Percentiles rank a stretch among this genome's conserved stretches.
These are phyloP conservation scores for Populus euphratica DNA, from an alignment of 345 rosid genomes.

Conservation along the genomic window DNA sequence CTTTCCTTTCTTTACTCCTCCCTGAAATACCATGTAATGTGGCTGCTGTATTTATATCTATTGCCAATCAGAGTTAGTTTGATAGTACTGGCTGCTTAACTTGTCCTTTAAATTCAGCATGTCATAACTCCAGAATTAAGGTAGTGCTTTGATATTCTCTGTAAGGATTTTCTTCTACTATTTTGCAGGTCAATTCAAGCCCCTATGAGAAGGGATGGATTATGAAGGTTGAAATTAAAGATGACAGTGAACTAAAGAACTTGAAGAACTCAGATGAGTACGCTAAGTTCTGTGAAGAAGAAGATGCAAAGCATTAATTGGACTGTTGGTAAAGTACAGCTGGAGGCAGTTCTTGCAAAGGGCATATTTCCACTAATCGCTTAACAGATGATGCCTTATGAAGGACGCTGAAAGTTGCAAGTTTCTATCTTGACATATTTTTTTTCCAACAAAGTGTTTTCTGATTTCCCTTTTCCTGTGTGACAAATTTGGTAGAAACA, in stretches of 20 bases:
- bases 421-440: background rate
- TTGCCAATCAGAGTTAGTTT: background rate
- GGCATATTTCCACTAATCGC: background rate
- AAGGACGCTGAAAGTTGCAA: background rate
- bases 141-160: background rate
- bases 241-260: constrained; percentile 51
- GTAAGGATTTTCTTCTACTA: background rate
- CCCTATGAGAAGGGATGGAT: constrained; percentile 89
- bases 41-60: background rate
- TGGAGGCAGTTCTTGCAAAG: background rate
- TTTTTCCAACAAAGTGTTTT: background rate
- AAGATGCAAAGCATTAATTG: constrained; percentile 72
- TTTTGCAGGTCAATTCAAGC: constrained; percentile 67
- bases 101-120: background rate
- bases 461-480: background rate
- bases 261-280: constrained; percentile 78
- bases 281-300: constrained; percentile 90
- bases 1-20: background rate
- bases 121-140: background rate
- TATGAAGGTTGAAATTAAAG: constrained; percentile 63
- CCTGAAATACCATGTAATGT: background rate
- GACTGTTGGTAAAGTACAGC: constrained; percentile 3
- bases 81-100: background rate
- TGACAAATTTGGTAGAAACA: background rate
- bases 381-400: background rate